phyloP scores from a whole-genome alignment of 345 rosid genomes.

The Brassica nigra region DNA sequence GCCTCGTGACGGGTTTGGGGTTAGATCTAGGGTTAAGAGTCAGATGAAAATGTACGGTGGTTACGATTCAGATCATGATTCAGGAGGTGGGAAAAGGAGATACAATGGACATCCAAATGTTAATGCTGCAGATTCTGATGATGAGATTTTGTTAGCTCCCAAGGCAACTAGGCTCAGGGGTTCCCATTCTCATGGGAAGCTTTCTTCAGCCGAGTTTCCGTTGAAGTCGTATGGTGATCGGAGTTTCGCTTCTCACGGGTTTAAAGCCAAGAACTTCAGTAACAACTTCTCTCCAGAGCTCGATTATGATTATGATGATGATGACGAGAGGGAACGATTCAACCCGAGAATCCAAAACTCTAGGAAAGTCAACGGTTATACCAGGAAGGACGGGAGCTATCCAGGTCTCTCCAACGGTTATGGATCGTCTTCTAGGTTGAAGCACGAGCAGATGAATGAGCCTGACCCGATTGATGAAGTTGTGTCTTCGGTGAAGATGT shows the following conservation, averaged over 20 bases:
- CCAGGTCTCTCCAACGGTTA: conserved; percentile 38
- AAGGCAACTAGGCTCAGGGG: conserved; percentile 36
- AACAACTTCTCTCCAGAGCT: conserved; percentile 36
- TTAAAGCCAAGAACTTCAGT: conserved; percentile 40
- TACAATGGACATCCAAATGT: conserved; percentile 36
- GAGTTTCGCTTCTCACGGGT: conserved; percentile 40
- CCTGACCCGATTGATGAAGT: conserved; percentile 54
- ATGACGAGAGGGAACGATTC: conserved; percentile 43
- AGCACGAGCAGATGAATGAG: conserved; percentile 40
- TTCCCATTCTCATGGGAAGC: conserved; percentile 34
- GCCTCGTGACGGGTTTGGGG: conserved; percentile 38
- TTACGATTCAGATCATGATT: conserved; percentile 41
- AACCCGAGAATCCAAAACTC: conserved; percentile 34
- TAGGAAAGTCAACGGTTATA: conserved; percentile 20
- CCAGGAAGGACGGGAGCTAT: conserved; percentile 32
- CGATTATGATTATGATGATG: conserved; percentile 36
- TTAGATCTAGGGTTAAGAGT: conserved; percentile 45
- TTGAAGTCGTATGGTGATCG: conserved; percentile 55
- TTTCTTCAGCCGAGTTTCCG: conserved; percentile 47
- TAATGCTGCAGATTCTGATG: conserved; percentile 36
- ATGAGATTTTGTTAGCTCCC: conserved; percentile 41
- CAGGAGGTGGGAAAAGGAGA: conserved; percentile 44
- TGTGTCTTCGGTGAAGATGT: conserved; percentile 56
- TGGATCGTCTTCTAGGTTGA: conserved; percentile 44
- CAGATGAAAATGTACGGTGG: conserved; percentile 41